phyloP scores from a whole-genome alignment of 2,329 filamentous ascomycete genomes.

The Aspergillus felis region DNA sequence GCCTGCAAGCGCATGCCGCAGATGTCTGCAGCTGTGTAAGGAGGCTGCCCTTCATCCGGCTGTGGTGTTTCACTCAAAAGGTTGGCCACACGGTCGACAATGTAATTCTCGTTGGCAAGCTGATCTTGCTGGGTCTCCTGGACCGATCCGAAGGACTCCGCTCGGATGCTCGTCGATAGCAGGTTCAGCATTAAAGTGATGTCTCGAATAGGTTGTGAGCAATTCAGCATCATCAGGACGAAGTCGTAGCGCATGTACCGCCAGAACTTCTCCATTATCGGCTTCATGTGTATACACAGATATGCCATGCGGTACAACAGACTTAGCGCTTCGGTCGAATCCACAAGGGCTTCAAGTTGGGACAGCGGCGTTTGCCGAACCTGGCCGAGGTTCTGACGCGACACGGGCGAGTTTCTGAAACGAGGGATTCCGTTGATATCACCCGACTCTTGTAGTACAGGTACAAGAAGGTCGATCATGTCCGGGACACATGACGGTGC shows the following conservation, averaged over 20 bases:
- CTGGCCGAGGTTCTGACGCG: slow-evolving; percentile 36
- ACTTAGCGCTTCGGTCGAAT: slow-evolving; percentile 52
- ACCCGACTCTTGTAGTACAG: slow-evolving; percentile 41
- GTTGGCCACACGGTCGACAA: slow-evolving; percentile 55
- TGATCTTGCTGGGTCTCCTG: slow-evolving; percentile 36
- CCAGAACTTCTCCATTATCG: slow-evolving; percentile 51
- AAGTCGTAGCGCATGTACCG: slow-evolving; percentile 53
- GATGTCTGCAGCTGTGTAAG: slow-evolving; percentile 37
- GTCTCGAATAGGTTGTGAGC: slow-evolving; percentile 53
- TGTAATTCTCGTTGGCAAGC: slow-evolving; percentile 40
- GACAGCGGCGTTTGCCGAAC: slow-evolving; percentile 38
- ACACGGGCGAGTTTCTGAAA: slow-evolving; percentile 43
- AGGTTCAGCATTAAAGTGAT: slow-evolving; percentile 54
- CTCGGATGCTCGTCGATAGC: slow-evolving; percentile 52
- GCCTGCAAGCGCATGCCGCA: slow-evolving; percentile 43
- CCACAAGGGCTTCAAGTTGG: slow-evolving; percentile 46
- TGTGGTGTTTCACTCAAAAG: slow-evolving; percentile 54
- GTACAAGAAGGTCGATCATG: slow-evolving; percentile 36
- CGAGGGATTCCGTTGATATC: slow-evolving; percentile 55
- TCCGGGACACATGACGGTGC: slow-evolving; percentile 32
- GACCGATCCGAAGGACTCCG: slow-evolving; percentile 54
- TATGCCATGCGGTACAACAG: slow-evolving; percentile 52
- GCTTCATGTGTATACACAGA: slow-evolving; percentile 43
- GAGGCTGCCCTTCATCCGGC: slow-evolving; percentile 40
- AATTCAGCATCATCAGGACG: slow-evolving; percentile 56